Percentiles rank a stretch among this genome's conserved stretches.
These are phyloP conservation scores for Gossypium gossypioides DNA, from an alignment of 441 rosid species.

Conservation along the genomic window DNA sequence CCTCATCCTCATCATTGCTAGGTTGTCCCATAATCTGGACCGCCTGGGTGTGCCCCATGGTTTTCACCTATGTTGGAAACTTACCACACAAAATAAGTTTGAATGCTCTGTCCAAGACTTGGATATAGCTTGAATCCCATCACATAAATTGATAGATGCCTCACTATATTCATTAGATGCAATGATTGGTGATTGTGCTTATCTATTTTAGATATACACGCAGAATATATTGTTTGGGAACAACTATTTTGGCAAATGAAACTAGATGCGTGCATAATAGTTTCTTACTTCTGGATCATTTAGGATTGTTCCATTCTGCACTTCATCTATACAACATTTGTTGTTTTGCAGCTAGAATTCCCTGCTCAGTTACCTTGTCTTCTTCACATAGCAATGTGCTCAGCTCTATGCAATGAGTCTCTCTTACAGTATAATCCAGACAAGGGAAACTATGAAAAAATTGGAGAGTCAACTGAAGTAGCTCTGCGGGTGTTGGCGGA, in stretches of 20 bases:
- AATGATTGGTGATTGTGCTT: neutral
- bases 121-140: neutral
- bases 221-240: neutral
- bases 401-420: slow-evolving; percentile 95
- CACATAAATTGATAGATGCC: neutral
- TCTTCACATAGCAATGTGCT: slow-evolving; percentile 90
- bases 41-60: neutral
- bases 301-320: slow-evolving; percentile 7
- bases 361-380: slow-evolving; percentile 95
- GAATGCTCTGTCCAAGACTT: neutral
- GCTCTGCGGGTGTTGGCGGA: slow-evolving; percentile 91
- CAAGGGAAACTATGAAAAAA: slow-evolving; percentile 80
- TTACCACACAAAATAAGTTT: neutral
- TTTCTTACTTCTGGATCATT: slow-evolving; percentile 1
- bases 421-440: slow-evolving; percentile 93
- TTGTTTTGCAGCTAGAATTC: slow-evolving; percentile 64
- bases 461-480: slow-evolving; percentile 99
- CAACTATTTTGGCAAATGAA: neutral
- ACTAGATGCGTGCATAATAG: neutral
- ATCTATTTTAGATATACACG: neutral
- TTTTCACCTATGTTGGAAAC: neutral
- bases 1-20: neutral
- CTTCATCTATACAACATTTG: slow-evolving; percentile 15
- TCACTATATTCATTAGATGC: neutral
- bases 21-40: neutral